Conservation (phyloP, 805 yeast genomes). For the Wickerhamiella sorbophila region DNA sequence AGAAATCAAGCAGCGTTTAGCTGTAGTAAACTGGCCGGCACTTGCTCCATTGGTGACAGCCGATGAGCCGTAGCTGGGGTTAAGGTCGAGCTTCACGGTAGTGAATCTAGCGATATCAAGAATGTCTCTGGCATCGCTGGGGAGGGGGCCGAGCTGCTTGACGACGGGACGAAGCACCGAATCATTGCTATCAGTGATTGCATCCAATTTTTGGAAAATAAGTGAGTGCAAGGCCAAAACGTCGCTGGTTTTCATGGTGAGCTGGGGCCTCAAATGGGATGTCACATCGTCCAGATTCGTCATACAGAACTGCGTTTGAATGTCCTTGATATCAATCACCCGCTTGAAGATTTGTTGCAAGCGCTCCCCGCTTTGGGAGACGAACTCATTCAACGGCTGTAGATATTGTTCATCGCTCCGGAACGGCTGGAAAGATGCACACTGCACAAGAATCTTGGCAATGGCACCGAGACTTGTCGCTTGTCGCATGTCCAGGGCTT, state of each 20-base stretch:
- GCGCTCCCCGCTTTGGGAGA: constrained; percentile 36
- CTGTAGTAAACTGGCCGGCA: constrained; percentile 49
- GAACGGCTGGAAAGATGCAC: constrained; percentile 56
- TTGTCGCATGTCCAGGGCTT: constrained; percentile 25
- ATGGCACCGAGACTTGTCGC: constrained; percentile 42
- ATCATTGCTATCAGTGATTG: constrained; percentile 23
- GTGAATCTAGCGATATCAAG: constrained; percentile 40
- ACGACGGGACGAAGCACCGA: constrained; percentile 40
- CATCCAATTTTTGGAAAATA: constrained; percentile 19
- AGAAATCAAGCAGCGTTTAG: constrained; percentile 68
- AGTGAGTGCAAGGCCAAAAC: constrained; percentile 28
- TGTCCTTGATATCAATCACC: constrained; percentile 39
- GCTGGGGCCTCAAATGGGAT: constrained; percentile 31
- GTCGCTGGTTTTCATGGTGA: constrained; percentile 26
- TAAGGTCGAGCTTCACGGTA: constrained; percentile 41
- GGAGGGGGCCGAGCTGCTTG: constrained; percentile 30
- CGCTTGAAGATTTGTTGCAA: constrained; percentile 33
- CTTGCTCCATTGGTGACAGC: constrained; percentile 18
- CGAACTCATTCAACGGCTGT: constrained; percentile 67
- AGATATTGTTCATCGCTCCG: constrained; percentile 46
- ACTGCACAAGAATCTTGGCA: constrained; percentile 45
- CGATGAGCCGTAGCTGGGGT: constrained; percentile 36
- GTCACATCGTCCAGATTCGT: constrained; percentile 52
- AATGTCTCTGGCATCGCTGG: constrained; percentile 32
- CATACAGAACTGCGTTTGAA: constrained; percentile 48